A percentile compares a stretch with the other conserved stretches of the same genome.
Conservation (phyloP, 441 rosid genomes). For the Populus tomentosa region DNA sequence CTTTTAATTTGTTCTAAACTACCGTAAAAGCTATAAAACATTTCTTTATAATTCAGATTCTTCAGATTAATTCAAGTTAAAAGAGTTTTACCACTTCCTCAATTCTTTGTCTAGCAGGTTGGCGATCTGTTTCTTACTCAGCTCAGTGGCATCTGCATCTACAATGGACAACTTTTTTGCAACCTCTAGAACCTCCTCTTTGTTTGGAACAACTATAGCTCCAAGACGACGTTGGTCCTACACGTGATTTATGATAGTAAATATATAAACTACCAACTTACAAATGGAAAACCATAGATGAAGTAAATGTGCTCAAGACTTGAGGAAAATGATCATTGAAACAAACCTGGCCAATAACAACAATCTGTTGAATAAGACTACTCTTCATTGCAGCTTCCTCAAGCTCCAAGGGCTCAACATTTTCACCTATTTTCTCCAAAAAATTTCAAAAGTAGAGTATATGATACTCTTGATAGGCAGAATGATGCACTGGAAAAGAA, state of each 20-base stretch:
- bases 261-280: neutral
- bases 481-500: neutral
- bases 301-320: neutral
- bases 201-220: constrained; percentile 84
- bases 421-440: constrained; percentile 63
- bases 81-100: constrained; percentile 54
- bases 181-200: constrained; percentile 60
- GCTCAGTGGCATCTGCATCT: constrained; percentile 47
- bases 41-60: neutral
- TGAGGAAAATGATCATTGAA: neutral
- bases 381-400: constrained; percentile 97
- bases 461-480: neutral
- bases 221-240: constrained; percentile 95
- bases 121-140: constrained; percentile 49
- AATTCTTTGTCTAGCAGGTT: constrained; percentile 56
- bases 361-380: constrained; percentile 72
- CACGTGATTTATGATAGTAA: neutral
- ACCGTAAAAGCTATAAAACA: neutral
- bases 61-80: constrained; percentile 10
- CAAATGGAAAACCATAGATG: neutral
- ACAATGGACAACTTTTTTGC: constrained; percentile 46
- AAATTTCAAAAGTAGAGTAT: neutral
- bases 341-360: constrained; percentile 85
- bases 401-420: constrained; percentile 82
- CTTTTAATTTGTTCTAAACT: neutral